Percentiles rank a stretch among this genome's conserved stretches.
Evolutionary conservation across 495 filamentous ascomycete species (phyloP).

Genomic region (Aspergillus bertholletiae): DNA sequence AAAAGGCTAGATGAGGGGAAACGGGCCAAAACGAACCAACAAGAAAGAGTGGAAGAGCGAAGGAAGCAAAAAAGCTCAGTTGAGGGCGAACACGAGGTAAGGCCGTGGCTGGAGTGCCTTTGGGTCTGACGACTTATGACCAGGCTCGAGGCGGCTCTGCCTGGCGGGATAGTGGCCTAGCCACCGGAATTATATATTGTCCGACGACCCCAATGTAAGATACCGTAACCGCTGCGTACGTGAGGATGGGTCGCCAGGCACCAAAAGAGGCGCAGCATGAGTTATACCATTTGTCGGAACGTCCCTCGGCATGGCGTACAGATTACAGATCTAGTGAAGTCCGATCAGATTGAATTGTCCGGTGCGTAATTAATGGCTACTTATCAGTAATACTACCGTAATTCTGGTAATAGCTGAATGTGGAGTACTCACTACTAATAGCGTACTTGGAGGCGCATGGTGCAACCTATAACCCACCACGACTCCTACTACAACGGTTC

Average conservation of each 20-base stretch:
- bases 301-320: too few relatives aligned
- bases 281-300: too few relatives aligned
- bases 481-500: not conserved
- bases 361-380: not conserved
- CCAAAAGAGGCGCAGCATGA: not conserved
- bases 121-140: constrained; percentile 7
- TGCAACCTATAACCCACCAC: not conserved
- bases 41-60: constrained; percentile 2
- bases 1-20: too few relatives aligned
- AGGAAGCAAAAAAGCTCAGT: constrained; percentile 2
- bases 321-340: too few relatives aligned
- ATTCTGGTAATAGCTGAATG: not conserved
- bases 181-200: not conserved
- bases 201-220: not conserved
- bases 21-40: too few relatives aligned
- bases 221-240: constrained; percentile 9
- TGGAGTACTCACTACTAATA: not conserved
- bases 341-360: too few relatives aligned
- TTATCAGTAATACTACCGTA: not conserved
- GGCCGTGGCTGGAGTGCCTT: constrained; percentile 1
- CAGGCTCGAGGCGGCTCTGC: constrained; percentile 15
- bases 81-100: constrained; percentile 13
- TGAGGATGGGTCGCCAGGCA: not conserved
- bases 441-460: not conserved
- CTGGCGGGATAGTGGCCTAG: not conserved